Evolutionary conservation across 257 asterid genomes (phyloP).

Genomic region (Datura wrightii): DNA sequence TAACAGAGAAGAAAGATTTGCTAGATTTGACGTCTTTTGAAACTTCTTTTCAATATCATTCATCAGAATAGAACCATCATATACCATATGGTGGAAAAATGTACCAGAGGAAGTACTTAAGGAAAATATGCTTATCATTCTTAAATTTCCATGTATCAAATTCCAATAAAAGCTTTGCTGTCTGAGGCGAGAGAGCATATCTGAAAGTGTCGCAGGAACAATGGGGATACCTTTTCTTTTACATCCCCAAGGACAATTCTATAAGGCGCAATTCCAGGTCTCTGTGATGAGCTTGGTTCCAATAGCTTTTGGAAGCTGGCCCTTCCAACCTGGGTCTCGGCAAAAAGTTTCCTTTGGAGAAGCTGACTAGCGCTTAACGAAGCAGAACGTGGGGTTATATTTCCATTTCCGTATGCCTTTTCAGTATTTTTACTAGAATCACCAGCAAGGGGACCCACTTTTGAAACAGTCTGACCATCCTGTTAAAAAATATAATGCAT

Average conservation of each 20-base stretch:
- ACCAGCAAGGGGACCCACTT: conserved; percentile 38
- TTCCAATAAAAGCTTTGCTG: conserved; percentile 11
- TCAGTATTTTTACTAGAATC: conserved; percentile 44
- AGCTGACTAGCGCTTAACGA: conserved; percentile 64
- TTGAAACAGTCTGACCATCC: conserved; percentile 58
- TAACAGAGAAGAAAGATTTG: background rate
- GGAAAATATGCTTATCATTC: background rate
- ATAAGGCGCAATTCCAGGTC: conserved; percentile 94
- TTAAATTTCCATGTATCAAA: background rate
- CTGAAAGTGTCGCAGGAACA: background rate
- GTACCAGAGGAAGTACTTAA: background rate
- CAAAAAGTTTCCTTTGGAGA: conserved; percentile 73
- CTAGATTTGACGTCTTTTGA: background rate
- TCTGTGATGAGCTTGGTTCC: conserved; percentile 83
- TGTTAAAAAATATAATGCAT: conserved; percentile 38
- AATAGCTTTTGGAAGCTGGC: conserved; percentile 87
- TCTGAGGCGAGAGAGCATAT: conserved; percentile 25
- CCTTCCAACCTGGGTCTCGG: conserved; percentile 88
- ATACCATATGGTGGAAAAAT: conserved; percentile 3
- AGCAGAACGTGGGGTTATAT: conserved; percentile 53
- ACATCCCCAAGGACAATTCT: conserved; percentile 88
- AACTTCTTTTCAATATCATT: conserved; percentile 12
- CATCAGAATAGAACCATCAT: conserved; percentile 23
- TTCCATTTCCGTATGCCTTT: conserved; percentile 50
- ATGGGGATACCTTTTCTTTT: conserved; percentile 74